These are phyloP conservation scores for Somion occarium DNA, from an alignment of 1,284 basidiomycete genomes.

Conservation along the genomic window DNA sequence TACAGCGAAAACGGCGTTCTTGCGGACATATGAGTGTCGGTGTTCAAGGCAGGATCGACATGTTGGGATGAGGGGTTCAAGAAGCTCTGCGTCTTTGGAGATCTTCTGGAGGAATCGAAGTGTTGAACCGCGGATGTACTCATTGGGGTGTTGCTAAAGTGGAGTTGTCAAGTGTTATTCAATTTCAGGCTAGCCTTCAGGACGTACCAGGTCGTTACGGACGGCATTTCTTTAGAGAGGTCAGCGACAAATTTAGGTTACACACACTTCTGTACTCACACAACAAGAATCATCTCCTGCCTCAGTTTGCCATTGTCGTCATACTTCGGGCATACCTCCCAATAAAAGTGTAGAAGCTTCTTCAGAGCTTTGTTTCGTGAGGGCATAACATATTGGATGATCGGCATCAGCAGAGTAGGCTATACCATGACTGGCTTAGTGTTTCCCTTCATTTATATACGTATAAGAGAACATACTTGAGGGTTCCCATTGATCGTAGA, in stretches of 20 bases:
- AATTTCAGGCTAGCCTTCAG: not conserved
- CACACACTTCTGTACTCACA: conserved; percentile 54
- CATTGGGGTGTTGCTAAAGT: conserved; percentile 98
- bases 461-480: conserved; percentile 41
- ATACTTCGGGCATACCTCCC: conserved; percentile 99
- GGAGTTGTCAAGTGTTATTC: not conserved
- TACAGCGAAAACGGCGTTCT: conserved; percentile 97
- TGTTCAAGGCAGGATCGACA: conserved; percentile 95
- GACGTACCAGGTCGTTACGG: conserved; percentile 87
- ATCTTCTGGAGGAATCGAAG: conserved; percentile 97
- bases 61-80: conserved; percentile 94
- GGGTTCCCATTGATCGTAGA: conserved; percentile 95
- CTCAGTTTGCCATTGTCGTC: conserved; percentile 97
- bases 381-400: conserved; percentile 97
- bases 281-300: conserved; percentile 99
- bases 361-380: conserved; percentile 96
- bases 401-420: conserved; percentile 93
- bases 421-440: conserved; percentile 29
- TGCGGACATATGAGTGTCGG: conserved; percentile 96
- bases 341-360: conserved; percentile 98
- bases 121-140: conserved; percentile 98
- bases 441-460: not conserved
- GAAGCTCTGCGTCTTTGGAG: conserved; percentile 88
- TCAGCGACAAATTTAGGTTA: too few species aligned
- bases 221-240: conserved; percentile 77